Base-by-base conservation (phyloP, 495 filamentous ascomycete species). In the Lepraria neglecta region DNA sequence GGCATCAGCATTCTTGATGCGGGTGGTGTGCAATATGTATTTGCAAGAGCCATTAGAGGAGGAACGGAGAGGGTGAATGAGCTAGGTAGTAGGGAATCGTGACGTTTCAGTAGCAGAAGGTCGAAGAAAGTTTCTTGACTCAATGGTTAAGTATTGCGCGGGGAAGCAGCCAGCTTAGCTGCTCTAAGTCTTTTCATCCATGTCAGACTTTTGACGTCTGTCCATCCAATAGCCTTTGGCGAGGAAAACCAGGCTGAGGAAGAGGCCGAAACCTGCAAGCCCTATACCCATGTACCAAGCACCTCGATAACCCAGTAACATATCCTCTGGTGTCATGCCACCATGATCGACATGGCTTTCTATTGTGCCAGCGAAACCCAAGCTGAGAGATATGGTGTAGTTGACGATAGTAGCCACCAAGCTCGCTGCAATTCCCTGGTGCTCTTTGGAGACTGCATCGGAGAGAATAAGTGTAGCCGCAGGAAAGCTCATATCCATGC, bases 321-420 rank as follows among this genome's bases (percentile, higher is more conserved):
- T 58, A 64, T 81, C 69, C n/a, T 51, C 57, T 11, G 47, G 45
- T 3, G 33, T 74, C 27, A 61, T 63, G 1, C 77, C 79, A 1
- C 74, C 74, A 57, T 71, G 63, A 59, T 77, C 80, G 31, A 84
- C 76, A 17, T 82, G 72, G 7, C 66, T 67, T 66, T 89, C 81
- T 6, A 87, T 76, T 1, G 82, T 87, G 0, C 84, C 85, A 0
- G 84, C 85, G 55, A 89, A 73, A 0, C 87, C 87, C 9, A 90
- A 68, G 0, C 84, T 84, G n/a, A 88, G 66, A 0, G 79, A 81
- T 58, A 89, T 86, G 48, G 74, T 78, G 62, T 88, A 89, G 60
- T 88, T 87, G 52, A 87, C 80, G 6, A 84, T 73, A 0, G 84
- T 87, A 47, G 74, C 84, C 15, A 88, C 80, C 27, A 91, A 69